Conservation (phyloP, 1,284 basidiomycete species). For the Lentinula novae-zelandiae region DNA sequence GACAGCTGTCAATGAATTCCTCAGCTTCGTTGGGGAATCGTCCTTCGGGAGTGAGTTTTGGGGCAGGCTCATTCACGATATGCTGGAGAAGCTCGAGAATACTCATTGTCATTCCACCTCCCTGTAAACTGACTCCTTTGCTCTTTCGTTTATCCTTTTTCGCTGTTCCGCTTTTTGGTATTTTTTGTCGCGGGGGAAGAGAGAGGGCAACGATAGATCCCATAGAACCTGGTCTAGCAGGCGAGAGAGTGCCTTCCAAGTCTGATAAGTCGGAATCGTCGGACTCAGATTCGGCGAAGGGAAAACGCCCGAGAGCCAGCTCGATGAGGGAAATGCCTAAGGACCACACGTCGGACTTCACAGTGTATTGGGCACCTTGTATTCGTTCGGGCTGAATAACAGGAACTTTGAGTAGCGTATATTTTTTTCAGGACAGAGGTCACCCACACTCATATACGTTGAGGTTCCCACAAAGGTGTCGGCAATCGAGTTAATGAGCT, state of each 20-base stretch:
- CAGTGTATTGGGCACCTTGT: constrained; percentile 95
- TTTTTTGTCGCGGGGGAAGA: constrained; percentile 22
- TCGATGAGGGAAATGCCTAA: constrained; percentile 94
- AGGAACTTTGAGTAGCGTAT: constrained; percentile 4
- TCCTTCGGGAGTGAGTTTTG: constrained; percentile 66
- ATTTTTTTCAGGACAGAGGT: constrained; percentile 6
- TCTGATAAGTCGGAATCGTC: constrained; percentile 64
- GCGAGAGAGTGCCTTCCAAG: constrained; percentile 49
- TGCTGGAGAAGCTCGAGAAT: constrained; percentile 96
- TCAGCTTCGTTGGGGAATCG: constrained; percentile 71
- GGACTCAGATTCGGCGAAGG: constrained; percentile 72
- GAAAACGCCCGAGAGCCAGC: constrained; percentile 90
- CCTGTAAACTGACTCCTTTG: constrained; percentile 85
- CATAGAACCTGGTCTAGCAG: constrained; percentile 45
- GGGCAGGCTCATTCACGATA: constrained; percentile 96
- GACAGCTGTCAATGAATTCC: constrained; percentile 78
- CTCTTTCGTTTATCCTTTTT: constrained; percentile 58
- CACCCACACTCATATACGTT: constrained; percentile 93
- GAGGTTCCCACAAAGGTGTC: constrained; percentile 99
- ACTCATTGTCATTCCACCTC: constrained; percentile 92
- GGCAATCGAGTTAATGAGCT: constrained; percentile 97
- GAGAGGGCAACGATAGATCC: constrained; percentile 19
- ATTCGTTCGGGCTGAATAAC: constrained; percentile 88
- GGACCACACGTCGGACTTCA: constrained; percentile 98
- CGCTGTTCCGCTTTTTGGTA: constrained; percentile 31